These are phyloP conservation scores for Jamesozyma piceae DNA, from an alignment of 805 yeast genomes.

Conservation along the genomic window DNA sequence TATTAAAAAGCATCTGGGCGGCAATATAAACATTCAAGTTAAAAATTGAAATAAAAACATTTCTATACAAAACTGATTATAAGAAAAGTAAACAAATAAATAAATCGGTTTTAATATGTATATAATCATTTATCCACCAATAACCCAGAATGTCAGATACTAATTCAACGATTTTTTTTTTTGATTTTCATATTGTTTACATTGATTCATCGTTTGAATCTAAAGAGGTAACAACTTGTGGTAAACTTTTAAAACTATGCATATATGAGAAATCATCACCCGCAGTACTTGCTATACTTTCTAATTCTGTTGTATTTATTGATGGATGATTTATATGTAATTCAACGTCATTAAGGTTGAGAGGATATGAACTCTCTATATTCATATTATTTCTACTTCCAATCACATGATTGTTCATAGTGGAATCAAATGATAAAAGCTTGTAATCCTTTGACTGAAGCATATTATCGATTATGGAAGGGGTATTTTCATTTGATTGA, in stretches of 20 bases:
- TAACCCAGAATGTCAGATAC: too few relatives aligned
- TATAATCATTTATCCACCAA: too few relatives aligned
- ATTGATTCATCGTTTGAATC: too few relatives aligned
- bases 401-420: not conserved
- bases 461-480: conserved; percentile 4
- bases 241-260: conserved; percentile 2
- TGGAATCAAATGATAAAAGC: not conserved
- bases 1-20: too few relatives aligned
- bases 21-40: too few relatives aligned
- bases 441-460: not conserved
- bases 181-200: too few relatives aligned
- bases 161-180: too few relatives aligned
- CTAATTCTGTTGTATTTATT: conserved; percentile 11
- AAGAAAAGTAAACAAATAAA: too few relatives aligned
- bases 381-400: not conserved
- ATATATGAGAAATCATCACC: conserved; percentile 25
- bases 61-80: too few relatives aligned
- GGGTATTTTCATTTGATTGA: conserved; percentile 4
- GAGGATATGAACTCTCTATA: not conserved
- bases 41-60: too few relatives aligned
- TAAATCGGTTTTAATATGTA: too few relatives aligned
- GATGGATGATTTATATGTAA: conserved; percentile 3
- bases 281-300: conserved; percentile 22
- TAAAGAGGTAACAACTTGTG: conserved; percentile 1
- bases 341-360: not conserved